A percentile compares a stretch with the other conserved stretches of the same genome.
Conservation (phyloP, 768 basidiomycete species). For the Cystobasidium tubakii region DNA sequence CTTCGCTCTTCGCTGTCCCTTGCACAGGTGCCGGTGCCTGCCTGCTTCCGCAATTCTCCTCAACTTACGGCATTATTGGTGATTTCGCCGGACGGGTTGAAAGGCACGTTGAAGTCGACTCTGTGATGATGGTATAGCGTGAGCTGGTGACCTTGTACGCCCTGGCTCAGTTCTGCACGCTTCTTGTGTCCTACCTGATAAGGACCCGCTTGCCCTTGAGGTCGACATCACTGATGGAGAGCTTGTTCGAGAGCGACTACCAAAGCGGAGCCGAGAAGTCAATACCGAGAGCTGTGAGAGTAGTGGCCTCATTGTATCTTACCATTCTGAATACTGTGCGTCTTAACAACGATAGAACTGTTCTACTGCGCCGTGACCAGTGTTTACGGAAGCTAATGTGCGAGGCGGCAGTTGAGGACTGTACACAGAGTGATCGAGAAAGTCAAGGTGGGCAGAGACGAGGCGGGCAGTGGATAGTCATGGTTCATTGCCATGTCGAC, state of each 20-base stretch:
- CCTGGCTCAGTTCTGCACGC: neutral
- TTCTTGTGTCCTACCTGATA: conserved; percentile 56
- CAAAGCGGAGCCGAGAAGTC: no score
- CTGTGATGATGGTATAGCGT: no score
- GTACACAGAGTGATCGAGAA: neutral
- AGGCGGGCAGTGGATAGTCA: no score
- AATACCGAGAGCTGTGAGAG: no score
- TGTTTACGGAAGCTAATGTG: neutral
- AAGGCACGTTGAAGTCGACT: conserved; percentile 93
- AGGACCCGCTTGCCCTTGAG: conserved; percentile 83
- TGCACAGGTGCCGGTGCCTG: neutral
- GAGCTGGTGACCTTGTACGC: neutral
- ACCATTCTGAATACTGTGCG: conserved; percentile 6
- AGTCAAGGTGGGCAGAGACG: neutral
- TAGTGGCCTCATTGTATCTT: neutral
- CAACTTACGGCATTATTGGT: conserved; percentile 84
- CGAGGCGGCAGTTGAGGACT: neutral
- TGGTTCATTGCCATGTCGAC: no score
- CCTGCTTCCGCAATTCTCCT: conserved; percentile 6
- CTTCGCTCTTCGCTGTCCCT: neutral
- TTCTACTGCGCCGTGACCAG: neutral
- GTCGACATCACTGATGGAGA: conserved; percentile 82
- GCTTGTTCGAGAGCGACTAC: conserved; percentile 85
- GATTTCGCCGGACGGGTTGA: conserved; percentile 76
- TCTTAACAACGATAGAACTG: neutral